These are phyloP conservation scores for Pleurozium schreberi DNA, from an alignment of 225 moss, liverwort and hornwort genomes.

Conservation along the genomic window DNA sequence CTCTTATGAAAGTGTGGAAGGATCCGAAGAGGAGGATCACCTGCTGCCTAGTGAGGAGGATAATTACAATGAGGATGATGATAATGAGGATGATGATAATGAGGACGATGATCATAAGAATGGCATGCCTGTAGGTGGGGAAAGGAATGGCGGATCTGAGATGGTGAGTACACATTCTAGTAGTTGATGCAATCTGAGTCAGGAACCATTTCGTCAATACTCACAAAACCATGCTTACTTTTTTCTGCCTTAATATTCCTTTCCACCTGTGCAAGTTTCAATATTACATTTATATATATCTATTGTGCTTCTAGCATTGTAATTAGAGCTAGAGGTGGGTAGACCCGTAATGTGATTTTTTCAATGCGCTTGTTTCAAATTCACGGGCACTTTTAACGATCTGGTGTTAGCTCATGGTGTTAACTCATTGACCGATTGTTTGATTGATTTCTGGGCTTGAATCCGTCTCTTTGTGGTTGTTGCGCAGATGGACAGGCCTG, in stretches of 20 bases:
- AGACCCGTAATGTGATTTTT: background rate
- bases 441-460: background rate
- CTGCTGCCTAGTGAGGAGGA: conserved; percentile 22
- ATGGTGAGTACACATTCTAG: conserved; percentile 1
- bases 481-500: conserved; percentile 32
- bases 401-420: background rate
- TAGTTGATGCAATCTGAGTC: background rate
- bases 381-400: background rate
- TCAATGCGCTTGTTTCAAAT: background rate
- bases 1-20: conserved; percentile 29
- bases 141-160: conserved; percentile 22
- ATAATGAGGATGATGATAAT: background rate
- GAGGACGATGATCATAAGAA: conserved; percentile 1
- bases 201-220: background rate
- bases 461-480: background rate
- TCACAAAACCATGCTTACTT: background rate
- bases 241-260: background rate
- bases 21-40: conserved; percentile 39
- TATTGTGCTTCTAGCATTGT: background rate
- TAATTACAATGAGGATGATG: conserved; percentile 16
- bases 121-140: conserved; percentile 2
- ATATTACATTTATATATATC: background rate
- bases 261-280: background rate
- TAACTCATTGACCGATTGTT: background rate
- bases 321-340: background rate